A percentile compares a stretch with the other conserved stretches of the same genome.
Evolutionary conservation across 257 asterid genomes (phyloP).

Genomic region (Dorcoceras hygrometricum): DNA sequence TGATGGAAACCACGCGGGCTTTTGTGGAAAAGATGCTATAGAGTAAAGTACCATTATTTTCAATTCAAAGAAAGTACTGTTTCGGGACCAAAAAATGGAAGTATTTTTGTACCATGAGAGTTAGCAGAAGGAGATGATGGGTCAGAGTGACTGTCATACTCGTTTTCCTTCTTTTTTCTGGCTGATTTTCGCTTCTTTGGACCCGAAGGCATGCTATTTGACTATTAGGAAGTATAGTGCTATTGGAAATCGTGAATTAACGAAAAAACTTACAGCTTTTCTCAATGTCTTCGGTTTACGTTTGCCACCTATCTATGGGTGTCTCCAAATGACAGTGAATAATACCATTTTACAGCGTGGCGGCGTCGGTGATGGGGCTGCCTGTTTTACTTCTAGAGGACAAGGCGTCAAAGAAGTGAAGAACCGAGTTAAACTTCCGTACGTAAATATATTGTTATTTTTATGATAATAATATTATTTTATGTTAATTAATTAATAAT

Average conservation of each 20-base stretch:
- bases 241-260: constrained; percentile 17
- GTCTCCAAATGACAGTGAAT: no score
- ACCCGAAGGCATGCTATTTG: constrained; percentile 50
- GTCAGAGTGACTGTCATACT: constrained; percentile 14
- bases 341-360: no score
- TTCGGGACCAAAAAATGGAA: constrained; percentile 2
- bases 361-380: no score
- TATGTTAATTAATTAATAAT: no score
- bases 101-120: constrained; percentile 33
- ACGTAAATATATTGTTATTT: no score
- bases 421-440: no score
- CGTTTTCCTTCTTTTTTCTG: constrained; percentile 49
- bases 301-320: no score
- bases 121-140: constrained; percentile 24
- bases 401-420: no score
- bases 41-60: constrained; percentile 14
- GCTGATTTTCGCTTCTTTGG: constrained; percentile 52
- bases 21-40: constrained; percentile 16
- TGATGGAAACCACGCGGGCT: constrained; percentile 34
- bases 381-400: no score
- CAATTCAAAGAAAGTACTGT: constrained; percentile 8
- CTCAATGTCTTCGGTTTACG: background rate
- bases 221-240: constrained; percentile 8
- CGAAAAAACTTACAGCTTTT: no score
- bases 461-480: no score